Conservation (phyloP, 345 rosid genomes). For the Litchi chinensis region DNA sequence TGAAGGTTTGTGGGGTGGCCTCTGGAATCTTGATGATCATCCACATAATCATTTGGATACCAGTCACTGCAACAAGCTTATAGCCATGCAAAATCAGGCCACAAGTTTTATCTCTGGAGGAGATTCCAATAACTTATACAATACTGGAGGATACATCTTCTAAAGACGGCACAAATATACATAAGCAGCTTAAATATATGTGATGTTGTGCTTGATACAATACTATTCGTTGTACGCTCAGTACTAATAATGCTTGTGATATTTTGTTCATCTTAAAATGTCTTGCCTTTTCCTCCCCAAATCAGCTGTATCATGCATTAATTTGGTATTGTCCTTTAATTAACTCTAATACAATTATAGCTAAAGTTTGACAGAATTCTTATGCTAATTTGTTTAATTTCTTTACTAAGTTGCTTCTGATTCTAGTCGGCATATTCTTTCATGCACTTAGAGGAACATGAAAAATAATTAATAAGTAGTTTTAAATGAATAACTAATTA, state of each 20-base stretch:
- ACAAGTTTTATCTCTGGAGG: conserved; percentile 22
- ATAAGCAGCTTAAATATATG: background rate
- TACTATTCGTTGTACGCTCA: background rate
- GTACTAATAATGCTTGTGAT: no score
- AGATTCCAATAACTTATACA: conserved; percentile 29
- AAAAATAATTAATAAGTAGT: no score
- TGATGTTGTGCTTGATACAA: background rate
- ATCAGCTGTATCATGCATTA: background rate
- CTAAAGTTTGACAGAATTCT: background rate
- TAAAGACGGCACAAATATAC: conserved; percentile 7
- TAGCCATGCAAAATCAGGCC: conserved; percentile 33
- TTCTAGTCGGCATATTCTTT: background rate
- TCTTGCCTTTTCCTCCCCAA: background rate
- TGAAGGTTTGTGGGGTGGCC: conserved; percentile 53
- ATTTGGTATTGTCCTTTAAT: no score
- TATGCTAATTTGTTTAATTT: background rate
- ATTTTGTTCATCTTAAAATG: no score
- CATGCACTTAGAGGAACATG: background rate
- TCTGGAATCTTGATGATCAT: conserved; percentile 53
- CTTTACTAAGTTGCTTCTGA: background rate
- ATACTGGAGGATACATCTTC: conserved; percentile 42
- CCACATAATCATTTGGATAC: conserved; percentile 6
- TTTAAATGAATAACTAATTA: no score
- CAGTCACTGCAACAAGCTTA: conserved; percentile 19
- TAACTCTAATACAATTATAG: no score